Conservation (phyloP, 2,329 filamentous ascomycete genomes). For the Corynespora cassiicola region DNA sequence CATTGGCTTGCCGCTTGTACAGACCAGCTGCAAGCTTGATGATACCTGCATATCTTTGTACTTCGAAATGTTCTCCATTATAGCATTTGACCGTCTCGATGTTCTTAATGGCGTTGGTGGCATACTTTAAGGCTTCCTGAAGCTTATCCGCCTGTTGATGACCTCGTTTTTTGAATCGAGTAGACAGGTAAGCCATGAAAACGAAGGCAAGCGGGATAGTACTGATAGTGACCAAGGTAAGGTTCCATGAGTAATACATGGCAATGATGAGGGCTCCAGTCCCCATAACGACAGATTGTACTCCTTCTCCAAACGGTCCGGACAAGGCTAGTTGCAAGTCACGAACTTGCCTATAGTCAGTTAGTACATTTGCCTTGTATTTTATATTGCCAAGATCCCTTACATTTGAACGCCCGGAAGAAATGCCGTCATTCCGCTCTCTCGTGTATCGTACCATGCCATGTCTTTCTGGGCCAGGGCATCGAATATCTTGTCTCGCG, state of each 20-base stretch:
- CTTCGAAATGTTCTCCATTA: slow-evolving; percentile 76
- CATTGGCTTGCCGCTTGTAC: slow-evolving; percentile 72
- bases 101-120: slow-evolving; percentile 71
- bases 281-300: slow-evolving; percentile 70
- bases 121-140: slow-evolving; percentile 72
- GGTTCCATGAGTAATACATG: slow-evolving; percentile 80
- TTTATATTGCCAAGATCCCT: slow-evolving; percentile 39
- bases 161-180: slow-evolving; percentile 70
- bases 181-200: slow-evolving; percentile 66
- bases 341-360: slow-evolving; percentile 70
- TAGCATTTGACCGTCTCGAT: slow-evolving; percentile 90
- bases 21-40: slow-evolving; percentile 65
- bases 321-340: slow-evolving; percentile 84
- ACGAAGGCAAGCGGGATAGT: slow-evolving; percentile 72
- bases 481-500: slow-evolving; percentile 69
- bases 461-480: slow-evolving; percentile 76
- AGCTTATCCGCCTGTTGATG: slow-evolving; percentile 72
- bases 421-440: slow-evolving; percentile 74
- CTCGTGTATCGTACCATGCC: slow-evolving; percentile 79
- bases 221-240: slow-evolving; percentile 80
- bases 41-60: slow-evolving; percentile 66
- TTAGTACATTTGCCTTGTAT: slow-evolving; percentile 10
- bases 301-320: slow-evolving; percentile 75
- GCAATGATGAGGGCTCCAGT: slow-evolving; percentile 73
- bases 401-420: slow-evolving; percentile 77